Percentiles rank a stretch among this genome's conserved stretches.
phyloP scores from a whole-genome alignment of 176 grass and related monocot genomes.

The Typha latifolia region DNA sequence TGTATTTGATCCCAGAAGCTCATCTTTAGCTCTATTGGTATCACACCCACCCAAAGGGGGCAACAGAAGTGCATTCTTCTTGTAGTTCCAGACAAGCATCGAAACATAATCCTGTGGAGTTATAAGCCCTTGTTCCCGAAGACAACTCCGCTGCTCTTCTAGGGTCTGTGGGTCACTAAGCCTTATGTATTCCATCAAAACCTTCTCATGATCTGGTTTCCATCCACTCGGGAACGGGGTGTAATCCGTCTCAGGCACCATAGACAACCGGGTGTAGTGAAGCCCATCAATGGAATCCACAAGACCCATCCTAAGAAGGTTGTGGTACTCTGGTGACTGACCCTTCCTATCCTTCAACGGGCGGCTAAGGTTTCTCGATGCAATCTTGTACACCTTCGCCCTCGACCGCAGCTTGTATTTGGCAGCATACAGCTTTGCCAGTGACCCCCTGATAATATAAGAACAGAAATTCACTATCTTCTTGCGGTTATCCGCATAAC shows the following conservation, averaged over 20 bases:
- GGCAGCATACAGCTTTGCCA: slow-evolving; percentile 90
- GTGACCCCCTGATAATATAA: slow-evolving; percentile 82
- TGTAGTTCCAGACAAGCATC: slow-evolving; percentile 95
- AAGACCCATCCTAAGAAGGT: slow-evolving; percentile 89
- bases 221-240: slow-evolving; percentile 58
- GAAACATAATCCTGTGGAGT: slow-evolving; percentile 85
- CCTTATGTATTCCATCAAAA: slow-evolving; percentile 84
- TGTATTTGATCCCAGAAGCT: slow-evolving; percentile 29
- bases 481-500: slow-evolving; percentile 91
- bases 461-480: slow-evolving; percentile 97
- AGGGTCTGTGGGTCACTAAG: slow-evolving; percentile 60
- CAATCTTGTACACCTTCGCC: slow-evolving; percentile 98
- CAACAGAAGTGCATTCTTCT: slow-evolving; percentile 69
- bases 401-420: slow-evolving; percentile 97
- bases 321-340: slow-evolving; percentile 85
- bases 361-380: slow-evolving; percentile 92
- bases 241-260: slow-evolving; percentile 94
- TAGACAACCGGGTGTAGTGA: slow-evolving; percentile 92
- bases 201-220: slow-evolving; percentile 73
- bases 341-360: slow-evolving; percentile 96
- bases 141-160: slow-evolving; percentile 46
- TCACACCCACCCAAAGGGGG: slow-evolving; percentile 34
- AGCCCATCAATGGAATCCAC: slow-evolving; percentile 87
- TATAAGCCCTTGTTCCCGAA: slow-evolving; percentile 82
- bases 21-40: slow-evolving; percentile 32